Evolutionary conservation across 805 yeast genomes (phyloP), one percentile per base, ranked within the genome.

Genomic region (Wickerhamiella sorbophila): DNA sequence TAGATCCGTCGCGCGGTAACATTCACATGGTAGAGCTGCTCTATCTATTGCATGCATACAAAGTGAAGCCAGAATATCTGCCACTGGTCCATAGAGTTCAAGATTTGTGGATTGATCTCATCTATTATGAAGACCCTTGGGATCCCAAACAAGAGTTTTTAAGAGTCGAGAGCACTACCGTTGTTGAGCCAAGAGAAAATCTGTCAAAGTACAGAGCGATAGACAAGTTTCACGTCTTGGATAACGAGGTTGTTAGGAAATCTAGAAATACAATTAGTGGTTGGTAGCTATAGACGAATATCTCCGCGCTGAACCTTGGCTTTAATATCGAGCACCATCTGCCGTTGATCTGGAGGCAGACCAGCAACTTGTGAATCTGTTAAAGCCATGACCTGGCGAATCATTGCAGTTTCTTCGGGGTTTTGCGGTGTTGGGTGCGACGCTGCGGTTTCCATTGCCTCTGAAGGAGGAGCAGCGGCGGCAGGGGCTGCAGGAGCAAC

Each of bases 291-390:
- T 12, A 45, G 15, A 5, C 31, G 31, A 5, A 49, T 43, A 16
- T 43, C 49, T 8, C 61, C 61, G 8, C 50, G 16, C 39, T 38
- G 42, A 15, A 59, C 59, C 31, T 51, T 49, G 12, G 44, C 43
- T 3, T 57, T 47, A 14, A 59, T 39, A 4, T 42, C 41, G 10
- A 43, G 29, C 8, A 66, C 57, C n/a, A 60, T 58, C 18, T 59
- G 64, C 43, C 64, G 61, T 53, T 77, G 79, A 19, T 70, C 72
- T 3, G 64, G 68, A 1, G 79, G 76, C 16, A 76, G 58, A 3
- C 58, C 58, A 4, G 59, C 55, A 1, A 77, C 54, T 44, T 75
- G 77, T 19, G 66, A 70, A 26, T 72, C 75, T n/a, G 70, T 58
- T 24, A 76, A 57, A 33, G 64, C 64, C 47, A 75, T 48, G 9